Conservation (phyloP, 176 grass and related monocot species). For the maize (Zea mays) region Zm-B73-REFERENCE-NAM-5.0 NC_050097.1:61744501-61745000, state of each 20-base stretch:
- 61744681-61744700: conserved; percentile 47
- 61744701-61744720: conserved; percentile 31
- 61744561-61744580: conserved; percentile 86
- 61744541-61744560: conserved; percentile 28
- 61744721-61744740: conserved; percentile 53
- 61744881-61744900: conserved; percentile 90
- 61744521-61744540: conserved; percentile 53
- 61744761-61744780: conserved; percentile 70
- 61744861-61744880: conserved; percentile 86
- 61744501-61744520: conserved; percentile 82
- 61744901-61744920: conserved; percentile 88
- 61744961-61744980: conserved; percentile 27
- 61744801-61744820: conserved; percentile 85
- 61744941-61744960: conserved; percentile 38
- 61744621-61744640: conserved; percentile 33
- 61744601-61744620: conserved; percentile 45
- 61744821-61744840: conserved; percentile 93
- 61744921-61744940: conserved; percentile 49
- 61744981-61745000: conserved; percentile 68
- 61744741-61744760: conserved; percentile 63
- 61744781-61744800: conserved; percentile 82
- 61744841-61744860: conserved; percentile 90
- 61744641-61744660: background rate
- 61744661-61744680: conserved; percentile 47
- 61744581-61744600: conserved; percentile 99